Percentiles rank a stretch among this genome's conserved stretches.
phyloP scores from a whole-genome alignment of 2,329 filamentous ascomycete species.

The Fusarium dimerum region DNA sequence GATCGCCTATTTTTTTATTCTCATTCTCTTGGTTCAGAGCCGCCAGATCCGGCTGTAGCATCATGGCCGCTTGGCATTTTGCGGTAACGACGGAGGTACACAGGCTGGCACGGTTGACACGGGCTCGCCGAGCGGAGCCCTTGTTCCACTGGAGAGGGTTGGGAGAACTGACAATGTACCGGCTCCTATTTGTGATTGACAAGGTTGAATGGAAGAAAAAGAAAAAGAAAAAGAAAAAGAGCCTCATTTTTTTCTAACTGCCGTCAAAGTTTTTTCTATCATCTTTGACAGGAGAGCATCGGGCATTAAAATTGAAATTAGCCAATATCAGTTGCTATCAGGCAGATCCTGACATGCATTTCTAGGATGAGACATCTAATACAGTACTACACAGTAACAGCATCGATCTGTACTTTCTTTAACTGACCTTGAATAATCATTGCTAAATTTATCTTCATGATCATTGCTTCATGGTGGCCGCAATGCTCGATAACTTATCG shows the following conservation, averaged over 20 bases:
- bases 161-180: background rate
- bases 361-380: background rate
- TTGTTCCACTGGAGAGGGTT: conserved; percentile 2
- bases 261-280: background rate
- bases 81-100: conserved; percentile 10
- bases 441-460: background rate
- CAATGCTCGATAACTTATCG: background rate
- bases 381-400: background rate
- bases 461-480: background rate
- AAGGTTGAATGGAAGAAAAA: conserved; percentile 16
- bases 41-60: conserved; percentile 27
- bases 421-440: background rate
- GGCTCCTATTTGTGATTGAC: background rate
- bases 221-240: conserved; percentile 6
- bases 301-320: background rate
- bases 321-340: background rate
- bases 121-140: conserved; percentile 24
- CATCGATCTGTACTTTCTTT: background rate
- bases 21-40: conserved; percentile 19
- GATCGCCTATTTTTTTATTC: too few species aligned
- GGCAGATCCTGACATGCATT: background rate
- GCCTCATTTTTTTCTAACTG: background rate
- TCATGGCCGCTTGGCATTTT: conserved; percentile 23
- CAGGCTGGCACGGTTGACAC: conserved; percentile 8
- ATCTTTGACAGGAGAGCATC: background rate